Conservation (phyloP, 2,329 filamentous ascomycete genomes). For the Fusarium compactum region DNA sequence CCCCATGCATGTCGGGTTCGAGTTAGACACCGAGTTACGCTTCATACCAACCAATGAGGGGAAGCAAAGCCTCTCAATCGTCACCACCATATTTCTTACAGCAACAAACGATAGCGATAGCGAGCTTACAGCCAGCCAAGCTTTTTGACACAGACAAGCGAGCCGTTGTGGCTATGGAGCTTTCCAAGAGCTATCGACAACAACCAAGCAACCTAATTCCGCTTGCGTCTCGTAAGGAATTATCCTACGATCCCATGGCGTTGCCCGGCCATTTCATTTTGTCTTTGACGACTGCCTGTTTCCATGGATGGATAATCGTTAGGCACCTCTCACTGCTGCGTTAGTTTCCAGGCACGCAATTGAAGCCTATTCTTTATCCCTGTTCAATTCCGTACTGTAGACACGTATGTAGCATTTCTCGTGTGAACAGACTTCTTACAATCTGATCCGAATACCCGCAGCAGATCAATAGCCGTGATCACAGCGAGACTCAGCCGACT, state of each 20-base stretch:
- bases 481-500: slow-evolving; percentile 12
- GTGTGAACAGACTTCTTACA: slow-evolving; percentile 5
- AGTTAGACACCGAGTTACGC: slow-evolving; percentile 26
- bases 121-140: slow-evolving; percentile 26
- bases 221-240: slow-evolving; percentile 9
- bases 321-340: slow-evolving; percentile 8
- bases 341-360: slow-evolving; percentile 27
- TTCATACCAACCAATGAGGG: slow-evolving; percentile 31
- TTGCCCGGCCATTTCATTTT: slow-evolving; percentile 17
- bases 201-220: slow-evolving; percentile 9
- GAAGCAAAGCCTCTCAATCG: slow-evolving; percentile 1
- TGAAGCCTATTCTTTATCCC: slow-evolving; percentile 7
- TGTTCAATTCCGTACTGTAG: neutral
- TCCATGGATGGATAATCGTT: slow-evolving; percentile 3
- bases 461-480: slow-evolving; percentile 11
- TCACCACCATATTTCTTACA: slow-evolving; percentile 18
- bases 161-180: slow-evolving; percentile 5
- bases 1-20: slow-evolving; percentile 18
- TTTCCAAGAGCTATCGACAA: slow-evolving; percentile 2
- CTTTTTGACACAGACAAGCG: neutral
- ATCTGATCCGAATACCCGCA: slow-evolving; percentile 13
- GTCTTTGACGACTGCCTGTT: slow-evolving; percentile 22
- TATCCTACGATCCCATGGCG: slow-evolving; percentile 8
- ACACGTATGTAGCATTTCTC: neutral
- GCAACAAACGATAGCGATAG: neutral